Evolutionary conservation across 2,329 filamentous ascomycete genomes (phyloP), one percentile per base, ranked within the genome.

Genomic region (Fusarium temperatum): DNA sequence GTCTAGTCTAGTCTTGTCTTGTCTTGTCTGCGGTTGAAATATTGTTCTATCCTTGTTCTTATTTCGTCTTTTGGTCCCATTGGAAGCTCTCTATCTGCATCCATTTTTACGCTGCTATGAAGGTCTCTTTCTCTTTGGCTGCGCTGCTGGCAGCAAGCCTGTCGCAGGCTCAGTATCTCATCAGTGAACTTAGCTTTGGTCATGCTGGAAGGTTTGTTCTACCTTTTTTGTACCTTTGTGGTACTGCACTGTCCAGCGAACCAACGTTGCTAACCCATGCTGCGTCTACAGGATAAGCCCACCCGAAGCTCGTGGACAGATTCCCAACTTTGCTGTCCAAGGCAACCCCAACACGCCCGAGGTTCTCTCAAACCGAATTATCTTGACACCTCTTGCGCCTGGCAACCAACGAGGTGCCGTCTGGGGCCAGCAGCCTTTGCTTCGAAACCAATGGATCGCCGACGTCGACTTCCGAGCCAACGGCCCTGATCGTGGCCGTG

Each of bases 391-490:
- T 17, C 92, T 95, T 20, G 91, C 91, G 55, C 94, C 95, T 11
- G 96, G 96, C 63, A 95, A 95, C 83, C 91, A 93, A 79, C 91
- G 95, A 81, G 94, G 94, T 69, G 92, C 93, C 56, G 81, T 96
- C 76, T 99, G 96, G 96, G 87, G 92, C 38, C 90, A 95, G 72
- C 82, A 86, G 66, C 79, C 87, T 39, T 86, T 93, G 55, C 83
- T 89, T 76, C 85, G 91, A 68, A 83, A 87, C n/a, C 88, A 92
- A 81, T 99, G 95, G 95, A 89, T 90, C 14, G 90, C 91, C 57
- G 94, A 97, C 79, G 87, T 98, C 76, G 92, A 96, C 80, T 98
- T 99, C 83, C 90, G 96, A 75, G 94, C 92, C 59, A 94, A 90
- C 70, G 96, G 96, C 13, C 92, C 93, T 72, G 96, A 98, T 80